A percentile compares a stretch with the other conserved stretches of the same genome.
phyloP scores from a whole-genome alignment of 129 eudicot genomes.

The Erigeron canadensis region DNA sequence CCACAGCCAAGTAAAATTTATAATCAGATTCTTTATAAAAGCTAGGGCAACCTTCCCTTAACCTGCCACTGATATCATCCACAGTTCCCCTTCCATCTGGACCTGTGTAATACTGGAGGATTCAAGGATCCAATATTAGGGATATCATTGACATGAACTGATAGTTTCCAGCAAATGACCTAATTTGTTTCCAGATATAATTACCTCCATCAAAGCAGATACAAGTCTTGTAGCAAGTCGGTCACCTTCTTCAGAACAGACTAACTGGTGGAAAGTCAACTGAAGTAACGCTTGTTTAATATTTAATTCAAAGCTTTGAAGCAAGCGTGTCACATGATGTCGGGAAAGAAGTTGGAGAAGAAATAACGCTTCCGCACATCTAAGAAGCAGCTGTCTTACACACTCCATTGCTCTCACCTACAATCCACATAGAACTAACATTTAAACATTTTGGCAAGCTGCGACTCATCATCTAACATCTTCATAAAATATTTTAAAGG shows the following conservation, averaged over 20 bases:
- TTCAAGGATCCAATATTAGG: slow-evolving; percentile 36
- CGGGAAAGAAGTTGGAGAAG: slow-evolving; percentile 91
- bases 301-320: slow-evolving; percentile 66
- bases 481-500: background rate
- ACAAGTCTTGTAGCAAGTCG: slow-evolving; percentile 81
- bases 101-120: slow-evolving; percentile 85
- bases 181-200: background rate
- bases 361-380: slow-evolving; percentile 91
- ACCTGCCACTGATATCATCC: slow-evolving; percentile 84
- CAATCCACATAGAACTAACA: background rate
- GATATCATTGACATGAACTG: background rate
- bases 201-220: slow-evolving; percentile 95
- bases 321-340: slow-evolving; percentile 73
- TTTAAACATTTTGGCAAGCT: background rate
- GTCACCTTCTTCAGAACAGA: slow-evolving; percentile 93
- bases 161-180: background rate
- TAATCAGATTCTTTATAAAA: slow-evolving; percentile 93
- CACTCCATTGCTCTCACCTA: slow-evolving; percentile 97
- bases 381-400: slow-evolving; percentile 85
- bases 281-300: slow-evolving; percentile 54
- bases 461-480: background rate
- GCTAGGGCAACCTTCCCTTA: slow-evolving; percentile 96
- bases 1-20: slow-evolving; percentile 93
- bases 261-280: slow-evolving; percentile 88
- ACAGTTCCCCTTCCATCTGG: slow-evolving; percentile 99